These are phyloP conservation scores for Phaseolus coccineus DNA, from an alignment of 331 rosid genomes.

Conservation along the genomic window DNA sequence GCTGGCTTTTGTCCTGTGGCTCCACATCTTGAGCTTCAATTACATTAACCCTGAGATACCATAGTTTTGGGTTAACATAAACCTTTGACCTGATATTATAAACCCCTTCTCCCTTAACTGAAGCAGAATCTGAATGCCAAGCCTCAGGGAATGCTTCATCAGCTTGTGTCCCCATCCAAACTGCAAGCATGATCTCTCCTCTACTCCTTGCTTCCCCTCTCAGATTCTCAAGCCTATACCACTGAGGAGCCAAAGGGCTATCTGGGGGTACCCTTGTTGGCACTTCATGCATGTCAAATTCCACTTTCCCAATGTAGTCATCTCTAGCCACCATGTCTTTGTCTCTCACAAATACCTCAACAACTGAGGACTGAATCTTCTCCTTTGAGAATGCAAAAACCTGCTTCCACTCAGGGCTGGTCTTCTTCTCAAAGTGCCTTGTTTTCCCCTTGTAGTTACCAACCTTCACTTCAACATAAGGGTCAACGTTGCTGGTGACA, in stretches of 20 bases:
- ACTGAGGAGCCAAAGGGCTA: slow-evolving; percentile 61
- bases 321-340: slow-evolving; percentile 49
- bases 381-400: slow-evolving; percentile 60
- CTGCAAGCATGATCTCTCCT: slow-evolving; percentile 59
- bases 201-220: slow-evolving; percentile 46
- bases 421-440: slow-evolving; percentile 53
- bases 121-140: slow-evolving; percentile 62
- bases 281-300: slow-evolving; percentile 52
- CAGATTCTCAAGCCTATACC: slow-evolving; percentile 49
- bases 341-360: slow-evolving; percentile 51
- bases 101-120: slow-evolving; percentile 53
- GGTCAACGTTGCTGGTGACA: slow-evolving; percentile 43
- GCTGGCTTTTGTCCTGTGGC: slow-evolving; percentile 43
- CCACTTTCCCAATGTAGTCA: slow-evolving; percentile 49
- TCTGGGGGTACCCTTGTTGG: slow-evolving; percentile 59
- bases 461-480: slow-evolving; percentile 54
- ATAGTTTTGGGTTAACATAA: slow-evolving; percentile 55
- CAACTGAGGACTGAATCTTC: slow-evolving; percentile 48
- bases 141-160: slow-evolving; percentile 68
- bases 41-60: slow-evolving; percentile 55
- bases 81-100: slow-evolving; percentile 53
- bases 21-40: slow-evolving; percentile 60
- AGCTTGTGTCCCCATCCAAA: slow-evolving; percentile 63
- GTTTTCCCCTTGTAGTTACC: slow-evolving; percentile 56
- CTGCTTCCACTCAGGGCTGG: slow-evolving; percentile 60